Percentiles rank a stretch among this genome's conserved stretches.
These are phyloP conservation scores for Linderina pennispora DNA, from an alignment of 192 early-diverging fungal species.

Conservation along the genomic window DNA sequence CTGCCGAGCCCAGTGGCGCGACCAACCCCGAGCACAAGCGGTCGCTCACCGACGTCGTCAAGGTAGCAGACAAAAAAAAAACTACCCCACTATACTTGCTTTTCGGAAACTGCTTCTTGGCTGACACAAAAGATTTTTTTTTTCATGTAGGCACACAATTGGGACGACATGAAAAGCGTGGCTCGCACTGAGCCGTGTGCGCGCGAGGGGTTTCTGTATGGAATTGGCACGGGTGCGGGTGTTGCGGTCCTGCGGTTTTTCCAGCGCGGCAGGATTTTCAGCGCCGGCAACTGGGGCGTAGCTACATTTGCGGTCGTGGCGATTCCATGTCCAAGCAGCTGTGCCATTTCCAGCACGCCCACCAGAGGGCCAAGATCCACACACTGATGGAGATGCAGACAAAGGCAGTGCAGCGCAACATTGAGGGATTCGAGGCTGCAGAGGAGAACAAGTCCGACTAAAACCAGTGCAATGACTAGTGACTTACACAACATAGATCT, in stretches of 20 bases:
- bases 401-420: not conserved
- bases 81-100: too few species aligned
- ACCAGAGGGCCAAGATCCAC: conserved; percentile 26
- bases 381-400: conserved; percentile 26
- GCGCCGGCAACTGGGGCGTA: conserved; percentile 41
- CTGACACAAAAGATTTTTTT: not conserved
- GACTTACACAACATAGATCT: too few species aligned
- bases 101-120: too few species aligned
- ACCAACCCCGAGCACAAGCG: too few species aligned
- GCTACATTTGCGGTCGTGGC: conserved; percentile 19
- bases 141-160: conserved; percentile 32
- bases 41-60: too few species aligned
- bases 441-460: too few species aligned
- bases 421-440: conserved; percentile 24
- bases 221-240: conserved; percentile 16
- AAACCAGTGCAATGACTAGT: too few species aligned
- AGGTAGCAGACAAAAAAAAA: too few species aligned
- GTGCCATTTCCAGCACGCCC: conserved; percentile 33
- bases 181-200: conserved; percentile 30
- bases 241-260: conserved; percentile 30
- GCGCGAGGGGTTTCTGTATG: conserved; percentile 42
- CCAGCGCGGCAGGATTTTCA: conserved; percentile 17
- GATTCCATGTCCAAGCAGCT: conserved; percentile 23
- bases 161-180: conserved; percentile 12
- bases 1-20: too few species aligned